Evolutionary conservation across 257 asterid species (phyloP).

Genomic region (Salvia hispanica): DNA sequence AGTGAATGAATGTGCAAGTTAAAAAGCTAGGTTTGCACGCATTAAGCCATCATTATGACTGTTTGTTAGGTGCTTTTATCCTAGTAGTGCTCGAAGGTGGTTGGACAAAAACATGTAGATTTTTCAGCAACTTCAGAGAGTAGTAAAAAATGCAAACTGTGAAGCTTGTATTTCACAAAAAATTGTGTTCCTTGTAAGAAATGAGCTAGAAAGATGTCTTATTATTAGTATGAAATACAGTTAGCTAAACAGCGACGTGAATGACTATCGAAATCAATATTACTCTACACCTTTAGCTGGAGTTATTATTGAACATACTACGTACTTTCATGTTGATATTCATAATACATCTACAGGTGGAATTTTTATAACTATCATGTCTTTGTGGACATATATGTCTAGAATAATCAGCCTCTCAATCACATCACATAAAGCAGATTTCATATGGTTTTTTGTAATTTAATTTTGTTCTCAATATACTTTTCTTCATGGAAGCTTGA

Average conservation of each 20-base stretch:
- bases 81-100: background rate
- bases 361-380: no score
- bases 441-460: background rate
- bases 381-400: no score
- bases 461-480: background rate
- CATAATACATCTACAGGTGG: background rate
- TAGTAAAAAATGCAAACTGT: background rate
- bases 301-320: background rate
- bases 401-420: background rate
- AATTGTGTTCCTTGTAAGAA: background rate
- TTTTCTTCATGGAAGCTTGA: background rate
- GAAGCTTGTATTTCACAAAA: background rate
- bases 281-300: conserved; percentile 4
- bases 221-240: background rate
- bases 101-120: background rate
- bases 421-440: background rate
- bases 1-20: conserved; percentile 1
- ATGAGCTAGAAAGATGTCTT: background rate
- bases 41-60: background rate
- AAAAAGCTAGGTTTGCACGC: background rate
- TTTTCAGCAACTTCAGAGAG: no score
- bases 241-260: background rate
- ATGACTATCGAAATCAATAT: background rate
- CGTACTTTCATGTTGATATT: background rate
- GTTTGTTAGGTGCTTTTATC: background rate